Percentiles rank a stretch among this genome's conserved stretches.
phyloP scores from a whole-genome alignment of 257 asterid genomes.

The Jacaranda copaia region DNA sequence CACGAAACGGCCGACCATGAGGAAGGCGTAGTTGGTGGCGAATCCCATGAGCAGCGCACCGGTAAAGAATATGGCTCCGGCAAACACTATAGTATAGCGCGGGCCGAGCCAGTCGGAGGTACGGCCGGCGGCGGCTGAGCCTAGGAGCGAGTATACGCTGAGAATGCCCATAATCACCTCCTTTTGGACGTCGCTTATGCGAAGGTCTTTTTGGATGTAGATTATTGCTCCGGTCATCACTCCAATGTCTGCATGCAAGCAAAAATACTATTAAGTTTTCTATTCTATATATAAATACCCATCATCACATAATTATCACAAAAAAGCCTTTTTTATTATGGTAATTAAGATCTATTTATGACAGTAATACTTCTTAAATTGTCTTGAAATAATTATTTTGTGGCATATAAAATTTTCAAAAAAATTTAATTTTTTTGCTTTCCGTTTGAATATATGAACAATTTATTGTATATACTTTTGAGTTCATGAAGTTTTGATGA shows the following conservation, averaged over 20 bases:
- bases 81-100: constrained; percentile 68
- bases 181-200: constrained; percentile 45
- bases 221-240: constrained; percentile 83
- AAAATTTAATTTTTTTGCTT: too few relatives aligned
- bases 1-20: constrained; percentile 79
- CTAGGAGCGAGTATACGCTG: constrained; percentile 63
- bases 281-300: too few relatives aligned
- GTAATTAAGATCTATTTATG: too few relatives aligned
- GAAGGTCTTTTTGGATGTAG: constrained; percentile 52
- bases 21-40: constrained; percentile 68
- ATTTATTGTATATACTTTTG: too few relatives aligned
- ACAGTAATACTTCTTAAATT: too few relatives aligned
- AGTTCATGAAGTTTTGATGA: too few relatives aligned
- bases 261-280: not conserved
- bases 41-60: constrained; percentile 84
- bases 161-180: constrained; percentile 66
- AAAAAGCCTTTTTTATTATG: too few relatives aligned
- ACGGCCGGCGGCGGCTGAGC: constrained; percentile 77
- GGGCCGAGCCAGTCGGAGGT: constrained; percentile 84
- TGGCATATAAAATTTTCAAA: too few relatives aligned
- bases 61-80: constrained; percentile 65
- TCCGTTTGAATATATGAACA: too few relatives aligned
- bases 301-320: too few relatives aligned
- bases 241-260: constrained; percentile 61
- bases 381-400: too few relatives aligned